Evolutionary conservation across 164 flowering plant genomes (phyloP), one percentile per base, ranked within the genome.

Genomic region (Stephania yunnanensis): DNA sequence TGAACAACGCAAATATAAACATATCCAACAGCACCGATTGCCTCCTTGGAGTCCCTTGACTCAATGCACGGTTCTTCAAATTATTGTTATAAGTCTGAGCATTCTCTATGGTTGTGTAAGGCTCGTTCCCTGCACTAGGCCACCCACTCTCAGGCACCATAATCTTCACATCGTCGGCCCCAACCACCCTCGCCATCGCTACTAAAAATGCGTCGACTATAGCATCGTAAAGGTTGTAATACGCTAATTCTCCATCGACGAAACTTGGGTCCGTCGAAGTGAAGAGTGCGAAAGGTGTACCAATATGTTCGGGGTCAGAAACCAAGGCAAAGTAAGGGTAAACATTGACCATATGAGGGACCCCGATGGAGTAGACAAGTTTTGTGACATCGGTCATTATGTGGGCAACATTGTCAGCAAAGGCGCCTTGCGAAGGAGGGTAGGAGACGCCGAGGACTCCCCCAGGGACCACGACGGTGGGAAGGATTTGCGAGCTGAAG

Each of bases 111-210:
- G 20, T 55, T 7, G 46, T 42, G 15, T 22, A 15, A 8, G 25
- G n/a, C 29, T 50, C 45, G 15, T 58, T 58, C 5, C 73, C 73
- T 48, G 73, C 73, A 71, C 64, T 71, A 8, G 73, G 73, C 73
- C 73, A 71, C 29, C 73, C 73, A 53, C 31, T 71, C 30, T 71
- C 73, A 25, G 73, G 30, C 10, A 71, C 64, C 20, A 71, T 25
- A 17, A 71, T 71, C 10, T 29, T 8, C 36, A 29, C 50, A 17
- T 13, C 31, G 15, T 3, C 50, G 46, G 55, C 20, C 7, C 72
- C 72, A 2, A 46, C 10, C 5, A 30, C 72, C 5, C 20, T 46
- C 72, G 1, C 58, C 50, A 46, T 46, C 5, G 72, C 22, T 19
- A 8, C 8, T 4, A 46, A 7, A 70, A 70, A 70, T 6, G 72